phyloP scores from a whole-genome alignment of 2,329 filamentous ascomycete species.

The Diplodia corticola region DNA sequence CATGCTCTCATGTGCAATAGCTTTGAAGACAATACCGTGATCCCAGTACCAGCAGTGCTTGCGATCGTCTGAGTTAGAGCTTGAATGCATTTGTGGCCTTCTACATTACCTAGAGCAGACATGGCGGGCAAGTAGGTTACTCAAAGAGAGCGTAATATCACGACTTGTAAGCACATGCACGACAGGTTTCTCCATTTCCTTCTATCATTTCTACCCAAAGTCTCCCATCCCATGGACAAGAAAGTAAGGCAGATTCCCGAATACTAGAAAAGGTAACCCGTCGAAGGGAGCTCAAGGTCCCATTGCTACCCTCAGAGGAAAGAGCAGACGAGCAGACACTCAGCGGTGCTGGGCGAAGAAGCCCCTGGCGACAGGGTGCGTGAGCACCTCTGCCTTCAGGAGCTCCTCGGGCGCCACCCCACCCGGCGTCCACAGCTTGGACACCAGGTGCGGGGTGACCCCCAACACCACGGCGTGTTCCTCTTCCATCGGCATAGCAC shows the following conservation, averaged over 20 bases:
- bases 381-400: conserved; percentile 1
- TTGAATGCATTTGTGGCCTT: background rate
- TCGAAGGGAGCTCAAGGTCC: background rate
- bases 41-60: background rate
- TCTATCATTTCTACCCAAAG: background rate
- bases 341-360: background rate
- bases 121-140: background rate
- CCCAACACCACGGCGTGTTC: conserved; percentile 4
- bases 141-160: background rate
- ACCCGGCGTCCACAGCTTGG: background rate
- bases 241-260: background rate
- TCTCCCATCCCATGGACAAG: background rate
- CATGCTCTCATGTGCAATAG: background rate
- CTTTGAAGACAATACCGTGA: background rate
- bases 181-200: background rate
- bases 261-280: background rate
- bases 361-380: background rate
- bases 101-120: background rate
- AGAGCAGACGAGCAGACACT: background rate
- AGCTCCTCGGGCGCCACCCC: conserved; percentile 1
- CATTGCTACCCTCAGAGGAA: too few relatives aligned
- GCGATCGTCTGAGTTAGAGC: background rate
- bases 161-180: background rate
- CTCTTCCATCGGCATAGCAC: background rate
- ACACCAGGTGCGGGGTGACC: conserved; percentile 8